A percentile compares a stretch with the other conserved stretches of the same genome.
Conservation (phyloP, 305 asterid genomes). For the Plantago coronopus region DNA sequence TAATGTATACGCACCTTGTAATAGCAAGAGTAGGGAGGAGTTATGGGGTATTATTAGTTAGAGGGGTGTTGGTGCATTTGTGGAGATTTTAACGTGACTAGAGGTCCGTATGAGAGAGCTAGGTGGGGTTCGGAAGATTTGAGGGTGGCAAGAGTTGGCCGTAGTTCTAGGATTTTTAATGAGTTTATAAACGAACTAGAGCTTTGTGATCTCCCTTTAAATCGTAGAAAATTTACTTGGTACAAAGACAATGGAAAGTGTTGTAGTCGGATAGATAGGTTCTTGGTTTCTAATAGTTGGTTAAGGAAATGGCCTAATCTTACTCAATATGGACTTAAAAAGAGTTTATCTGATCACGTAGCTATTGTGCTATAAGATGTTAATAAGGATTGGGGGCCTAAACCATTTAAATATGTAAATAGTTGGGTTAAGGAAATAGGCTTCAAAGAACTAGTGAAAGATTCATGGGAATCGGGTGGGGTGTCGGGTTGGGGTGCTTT, state of each 20-base stretch:
- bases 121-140: too few species aligned
- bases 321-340: neutral
- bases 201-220: neutral
- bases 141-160: neutral
- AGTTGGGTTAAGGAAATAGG: neutral
- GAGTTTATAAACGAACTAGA: too few species aligned
- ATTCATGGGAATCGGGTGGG: neutral
- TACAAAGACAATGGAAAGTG: neutral
- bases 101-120: neutral
- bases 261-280: neutral
- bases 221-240: neutral
- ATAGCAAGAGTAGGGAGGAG: neutral
- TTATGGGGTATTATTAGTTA: neutral
- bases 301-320: neutral
- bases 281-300: neutral
- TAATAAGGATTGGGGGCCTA: neutral
- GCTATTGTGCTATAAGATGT: neutral
- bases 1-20: neutral
- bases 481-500: neutral
- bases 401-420: neutral
- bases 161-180: too few species aligned
- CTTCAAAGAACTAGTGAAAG: neutral
- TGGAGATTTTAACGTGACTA: neutral
- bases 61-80: neutral
- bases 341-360: neutral